Evolutionary conservation across 106 monocot genomes (phyloP).

Genomic region (Phalaenopsis aphrodite): DNA sequence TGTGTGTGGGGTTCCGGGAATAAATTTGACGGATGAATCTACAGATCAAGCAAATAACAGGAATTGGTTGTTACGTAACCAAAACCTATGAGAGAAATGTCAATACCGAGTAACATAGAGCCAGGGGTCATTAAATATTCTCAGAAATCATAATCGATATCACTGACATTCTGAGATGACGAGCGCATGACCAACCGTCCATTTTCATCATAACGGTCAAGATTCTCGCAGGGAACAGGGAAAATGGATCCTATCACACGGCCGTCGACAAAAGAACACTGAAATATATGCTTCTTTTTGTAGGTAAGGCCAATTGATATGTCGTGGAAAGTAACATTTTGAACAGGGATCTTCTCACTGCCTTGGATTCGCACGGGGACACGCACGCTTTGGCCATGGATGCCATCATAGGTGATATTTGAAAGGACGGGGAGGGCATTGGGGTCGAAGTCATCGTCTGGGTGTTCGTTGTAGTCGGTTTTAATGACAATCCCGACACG

Average conservation of each 20-base stretch:
- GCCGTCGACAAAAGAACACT: constrained; percentile 53
- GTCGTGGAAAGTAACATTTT: constrained; percentile 31
- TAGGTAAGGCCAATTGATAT: constrained; percentile 23
- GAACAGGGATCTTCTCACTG: constrained; percentile 46
- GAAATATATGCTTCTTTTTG: constrained; percentile 40
- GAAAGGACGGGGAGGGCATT: constrained; percentile 31
- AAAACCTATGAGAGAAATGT: neutral
- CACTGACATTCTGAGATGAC: constrained; percentile 19
- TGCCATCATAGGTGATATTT: constrained; percentile 27
- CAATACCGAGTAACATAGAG: too few relatives aligned
- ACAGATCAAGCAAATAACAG: neutral
- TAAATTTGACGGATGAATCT: too few relatives aligned
- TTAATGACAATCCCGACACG: constrained; percentile 45
- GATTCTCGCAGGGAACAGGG: constrained; percentile 52
- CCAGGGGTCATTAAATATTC: neutral
- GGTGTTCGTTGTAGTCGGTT: constrained; percentile 59
- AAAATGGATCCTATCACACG: constrained; percentile 30
- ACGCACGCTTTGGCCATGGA: constrained; percentile 34
- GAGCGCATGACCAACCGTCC: constrained; percentile 31
- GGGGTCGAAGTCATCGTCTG: constrained; percentile 38
- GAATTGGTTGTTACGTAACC: neutral
- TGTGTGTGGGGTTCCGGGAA: too few relatives aligned
- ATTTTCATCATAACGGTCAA: constrained; percentile 45
- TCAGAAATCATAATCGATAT: constrained; percentile 31
- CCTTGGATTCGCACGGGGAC: constrained; percentile 53